Conservation (phyloP, 148 eudicot species). For the Rhododendron simsii region DNA sequence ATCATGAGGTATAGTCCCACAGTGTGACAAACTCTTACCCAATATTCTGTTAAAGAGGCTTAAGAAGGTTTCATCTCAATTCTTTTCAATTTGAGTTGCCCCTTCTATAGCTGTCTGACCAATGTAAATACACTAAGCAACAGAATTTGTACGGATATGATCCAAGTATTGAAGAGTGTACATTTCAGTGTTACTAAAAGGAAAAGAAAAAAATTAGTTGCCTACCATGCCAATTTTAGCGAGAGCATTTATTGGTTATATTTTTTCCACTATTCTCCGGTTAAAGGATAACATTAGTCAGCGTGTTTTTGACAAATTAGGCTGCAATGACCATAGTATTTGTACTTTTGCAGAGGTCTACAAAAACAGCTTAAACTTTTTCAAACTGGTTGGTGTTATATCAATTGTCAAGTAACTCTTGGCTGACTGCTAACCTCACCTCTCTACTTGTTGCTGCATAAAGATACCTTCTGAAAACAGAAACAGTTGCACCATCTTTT, state of each 20-base stretch:
- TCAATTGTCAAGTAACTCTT: not conserved
- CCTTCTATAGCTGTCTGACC: not conserved
- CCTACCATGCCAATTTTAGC: not conserved
- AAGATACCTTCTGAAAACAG: not conserved
- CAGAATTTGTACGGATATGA: not conserved
- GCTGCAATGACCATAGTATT: not conserved
- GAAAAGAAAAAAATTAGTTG: not conserved
- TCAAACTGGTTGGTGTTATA: not conserved
- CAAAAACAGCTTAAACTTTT: not conserved
- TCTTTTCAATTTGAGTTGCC: not conserved
- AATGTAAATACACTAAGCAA: not conserved
- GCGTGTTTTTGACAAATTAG: not conserved
- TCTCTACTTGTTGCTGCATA: not conserved
- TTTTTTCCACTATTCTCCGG: not conserved
- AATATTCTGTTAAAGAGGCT: not conserved
- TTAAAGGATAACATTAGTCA: not conserved
- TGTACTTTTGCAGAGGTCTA: not conserved
- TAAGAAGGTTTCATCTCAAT: not conserved
- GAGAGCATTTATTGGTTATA: no score
- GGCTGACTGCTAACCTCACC: not conserved
- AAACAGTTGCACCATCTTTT: not conserved
- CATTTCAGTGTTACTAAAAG: not conserved
- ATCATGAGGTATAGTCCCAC: slow-evolving; percentile 31
- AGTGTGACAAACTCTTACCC: not conserved
- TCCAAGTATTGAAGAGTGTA: not conserved